Percentiles rank a stretch among this genome's conserved stretches.
These are phyloP conservation scores for Oryza meridionalis DNA, from an alignment of 176 grass and related monocot genomes.

Conservation along the genomic window DNA sequence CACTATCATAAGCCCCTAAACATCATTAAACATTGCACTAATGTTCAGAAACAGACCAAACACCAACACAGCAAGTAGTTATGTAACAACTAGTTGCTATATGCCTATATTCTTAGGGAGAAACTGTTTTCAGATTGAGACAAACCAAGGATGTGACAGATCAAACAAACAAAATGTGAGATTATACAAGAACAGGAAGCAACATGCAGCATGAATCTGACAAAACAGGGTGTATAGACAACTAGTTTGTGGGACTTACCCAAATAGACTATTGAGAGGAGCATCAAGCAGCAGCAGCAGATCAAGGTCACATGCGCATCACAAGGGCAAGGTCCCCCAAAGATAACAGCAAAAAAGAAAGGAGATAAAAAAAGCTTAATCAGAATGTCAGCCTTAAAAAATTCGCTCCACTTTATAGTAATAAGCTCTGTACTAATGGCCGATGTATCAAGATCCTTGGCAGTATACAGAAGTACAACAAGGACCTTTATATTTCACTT, in stretches of 20 bases:
- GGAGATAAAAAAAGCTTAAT: constrained; percentile 23
- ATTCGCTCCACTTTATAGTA: constrained; percentile 46
- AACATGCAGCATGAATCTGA: constrained; percentile 37
- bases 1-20: constrained; percentile 89
- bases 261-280: constrained; percentile 61
- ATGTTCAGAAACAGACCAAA: not conserved
- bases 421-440: constrained; percentile 21
- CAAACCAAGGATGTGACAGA: constrained; percentile 5
- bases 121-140: not conserved
- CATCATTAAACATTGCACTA: not conserved
- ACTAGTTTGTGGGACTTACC: constrained; percentile 57
- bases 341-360: constrained; percentile 35
- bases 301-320: constrained; percentile 59
- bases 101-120: not conserved
- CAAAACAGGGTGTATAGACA: constrained; percentile 27
- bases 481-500: constrained; percentile 2
- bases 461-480: not conserved
- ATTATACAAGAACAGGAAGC: not conserved
- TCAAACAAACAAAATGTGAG: not conserved
- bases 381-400: constrained; percentile 69
- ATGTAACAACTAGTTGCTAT: not conserved
- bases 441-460: constrained; percentile 36
- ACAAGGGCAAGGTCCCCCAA: constrained; percentile 45
- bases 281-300: constrained; percentile 49
- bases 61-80: not conserved